Percentiles rank a stretch among this genome's conserved stretches.
Conservation (phyloP, 2,329 filamentous ascomycete species). For the Neopestalotiopsis sp. region DNA sequence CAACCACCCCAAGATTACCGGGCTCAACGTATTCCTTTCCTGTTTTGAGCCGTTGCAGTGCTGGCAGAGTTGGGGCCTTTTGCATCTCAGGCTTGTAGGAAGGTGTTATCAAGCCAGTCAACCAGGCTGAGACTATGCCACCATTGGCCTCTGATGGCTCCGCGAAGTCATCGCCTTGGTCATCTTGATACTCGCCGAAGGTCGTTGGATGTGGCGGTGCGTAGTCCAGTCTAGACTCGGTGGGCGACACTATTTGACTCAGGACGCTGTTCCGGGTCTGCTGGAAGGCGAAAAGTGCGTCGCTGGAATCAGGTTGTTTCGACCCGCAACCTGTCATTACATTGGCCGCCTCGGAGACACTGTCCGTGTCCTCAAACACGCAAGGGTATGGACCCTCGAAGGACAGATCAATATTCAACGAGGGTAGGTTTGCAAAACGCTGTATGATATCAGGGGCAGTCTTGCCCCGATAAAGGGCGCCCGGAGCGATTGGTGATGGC, state of each 20-base stretch:
- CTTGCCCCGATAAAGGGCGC: neutral
- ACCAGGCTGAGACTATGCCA: neutral
- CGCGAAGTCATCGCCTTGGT: neutral
- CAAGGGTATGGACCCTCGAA: neutral
- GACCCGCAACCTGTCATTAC: neutral
- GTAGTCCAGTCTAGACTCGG: neutral
- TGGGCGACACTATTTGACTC: neutral
- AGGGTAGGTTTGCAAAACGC: neutral
- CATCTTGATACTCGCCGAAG: neutral
- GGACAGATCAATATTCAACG: neutral
- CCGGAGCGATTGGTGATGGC: neutral
- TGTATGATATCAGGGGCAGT: constrained; percentile 4
- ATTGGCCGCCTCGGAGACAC: neutral
- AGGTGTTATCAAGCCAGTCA: neutral
- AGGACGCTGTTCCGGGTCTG: neutral
- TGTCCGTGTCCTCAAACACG: neutral
- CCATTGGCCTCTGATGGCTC: neutral
- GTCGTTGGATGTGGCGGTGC: neutral
- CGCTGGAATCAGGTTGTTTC: neutral
- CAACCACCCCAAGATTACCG: neutral
- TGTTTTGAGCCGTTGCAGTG: neutral
- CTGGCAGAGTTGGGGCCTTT: neutral
- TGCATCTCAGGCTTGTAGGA: neutral
- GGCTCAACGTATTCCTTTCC: neutral
- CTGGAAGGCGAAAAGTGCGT: neutral